These are phyloP conservation scores for Gossypium lobatum DNA, from an alignment of 441 rosid species.

Conservation along the genomic window DNA sequence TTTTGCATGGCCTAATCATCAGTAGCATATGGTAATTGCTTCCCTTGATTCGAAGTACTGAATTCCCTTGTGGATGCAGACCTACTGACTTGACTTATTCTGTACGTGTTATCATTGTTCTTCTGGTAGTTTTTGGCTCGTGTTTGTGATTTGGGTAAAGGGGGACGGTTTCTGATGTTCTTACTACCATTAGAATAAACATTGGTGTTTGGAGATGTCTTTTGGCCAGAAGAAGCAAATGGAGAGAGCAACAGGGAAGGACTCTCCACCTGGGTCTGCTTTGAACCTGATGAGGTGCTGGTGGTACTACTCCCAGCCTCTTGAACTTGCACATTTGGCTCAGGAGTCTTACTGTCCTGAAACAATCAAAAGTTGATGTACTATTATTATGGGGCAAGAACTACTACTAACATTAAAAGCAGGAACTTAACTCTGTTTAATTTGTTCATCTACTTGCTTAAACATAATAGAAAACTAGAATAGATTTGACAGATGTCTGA, in stretches of 20 bases:
- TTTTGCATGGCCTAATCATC: constrained; percentile 22
- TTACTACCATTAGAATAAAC: constrained; percentile 18
- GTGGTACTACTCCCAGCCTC: constrained; percentile 27
- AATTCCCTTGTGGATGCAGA: constrained; percentile 47
- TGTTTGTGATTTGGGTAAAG: constrained; percentile 28
- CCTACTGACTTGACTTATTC: constrained; percentile 32
- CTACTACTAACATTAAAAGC: not conserved
- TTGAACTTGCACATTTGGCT: constrained; percentile 15
- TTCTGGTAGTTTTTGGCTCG: constrained; percentile 16
- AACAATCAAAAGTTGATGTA: not conserved
- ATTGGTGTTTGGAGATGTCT: constrained; percentile 15
- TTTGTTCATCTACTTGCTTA: not conserved
- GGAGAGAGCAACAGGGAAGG: constrained; percentile 18
- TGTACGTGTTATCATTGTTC: constrained; percentile 24
- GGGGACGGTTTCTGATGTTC: constrained; percentile 31
- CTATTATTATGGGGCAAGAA: not conserved
- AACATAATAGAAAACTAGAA: not conserved
- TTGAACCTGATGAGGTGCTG: constrained; percentile 32
- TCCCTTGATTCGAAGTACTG: constrained; percentile 28
- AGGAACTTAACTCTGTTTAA: not conserved
- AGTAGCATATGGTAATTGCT: constrained; percentile 25
- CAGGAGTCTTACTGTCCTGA: constrained; percentile 26
- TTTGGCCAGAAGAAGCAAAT: constrained; percentile 12
- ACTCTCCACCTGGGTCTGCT: constrained; percentile 12
- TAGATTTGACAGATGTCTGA: not conserved